Evolutionary conservation across 1,139 yeast genomes (phyloP).

Genomic region (Yamadazyma kanchanaburiensis): DNA sequence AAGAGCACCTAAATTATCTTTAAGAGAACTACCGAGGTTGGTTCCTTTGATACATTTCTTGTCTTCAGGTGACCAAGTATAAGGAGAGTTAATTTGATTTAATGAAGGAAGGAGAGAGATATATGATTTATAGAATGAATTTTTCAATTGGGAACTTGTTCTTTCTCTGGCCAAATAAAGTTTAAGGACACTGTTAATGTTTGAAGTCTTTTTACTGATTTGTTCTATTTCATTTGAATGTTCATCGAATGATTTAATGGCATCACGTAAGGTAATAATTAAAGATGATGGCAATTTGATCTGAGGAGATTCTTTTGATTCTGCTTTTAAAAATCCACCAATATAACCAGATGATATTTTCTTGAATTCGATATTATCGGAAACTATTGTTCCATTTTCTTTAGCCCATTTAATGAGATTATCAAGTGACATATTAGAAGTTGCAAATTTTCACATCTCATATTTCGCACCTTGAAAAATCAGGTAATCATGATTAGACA

Average conservation of each 20-base stretch:
- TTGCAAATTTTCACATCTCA: neutral
- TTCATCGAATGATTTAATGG: conserved; percentile 35
- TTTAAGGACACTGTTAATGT: conserved; percentile 45
- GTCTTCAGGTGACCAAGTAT: conserved; percentile 57
- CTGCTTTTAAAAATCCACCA: too few relatives aligned
- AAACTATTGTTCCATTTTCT: conserved; percentile 43
- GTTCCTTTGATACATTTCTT: conserved; percentile 58
- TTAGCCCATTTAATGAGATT: conserved; percentile 42
- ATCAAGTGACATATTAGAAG: conserved; percentile 2
- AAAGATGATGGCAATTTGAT: conserved; percentile 36
- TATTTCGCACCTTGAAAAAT: neutral
- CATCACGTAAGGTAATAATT: conserved; percentile 40
- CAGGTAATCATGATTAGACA: neutral
- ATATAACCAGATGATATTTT: conserved; percentile 14
- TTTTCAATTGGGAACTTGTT: conserved; percentile 9
- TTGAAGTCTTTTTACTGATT: conserved; percentile 18
- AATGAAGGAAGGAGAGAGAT: conserved; percentile 56
- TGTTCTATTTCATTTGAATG: conserved; percentile 9
- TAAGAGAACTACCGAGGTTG: conserved; percentile 40
- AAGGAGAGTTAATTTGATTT: conserved; percentile 52
- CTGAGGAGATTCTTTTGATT: too few relatives aligned
- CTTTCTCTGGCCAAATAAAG: conserved; percentile 43
- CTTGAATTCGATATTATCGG: conserved; percentile 20
- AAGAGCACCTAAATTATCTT: conserved; percentile 27
- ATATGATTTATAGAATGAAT: conserved; percentile 45